Conservation (phyloP, 2,329 filamentous ascomycete genomes). For the Fusarium papillatum region DNA sequence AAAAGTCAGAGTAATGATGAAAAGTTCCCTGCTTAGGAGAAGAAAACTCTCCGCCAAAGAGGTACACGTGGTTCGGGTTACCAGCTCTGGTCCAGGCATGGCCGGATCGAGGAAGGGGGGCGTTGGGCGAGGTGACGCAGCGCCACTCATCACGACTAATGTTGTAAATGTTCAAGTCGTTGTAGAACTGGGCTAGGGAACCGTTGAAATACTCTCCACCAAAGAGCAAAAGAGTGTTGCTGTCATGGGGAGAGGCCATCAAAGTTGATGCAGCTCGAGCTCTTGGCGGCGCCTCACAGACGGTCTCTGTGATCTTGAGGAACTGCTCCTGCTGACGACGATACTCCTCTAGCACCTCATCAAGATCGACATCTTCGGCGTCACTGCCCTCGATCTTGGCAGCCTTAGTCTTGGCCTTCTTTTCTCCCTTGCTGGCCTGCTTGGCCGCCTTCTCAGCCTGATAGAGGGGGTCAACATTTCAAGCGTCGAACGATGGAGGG, state of each 20-base stretch:
- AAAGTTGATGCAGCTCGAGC: slow-evolving; percentile 86
- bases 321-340: slow-evolving; percentile 94
- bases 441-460: slow-evolving; percentile 78
- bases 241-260: slow-evolving; percentile 87
- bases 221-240: slow-evolving; percentile 90
- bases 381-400: slow-evolving; percentile 86
- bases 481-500: slow-evolving; percentile 30
- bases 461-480: slow-evolving; percentile 35
- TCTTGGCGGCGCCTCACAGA: slow-evolving; percentile 78
- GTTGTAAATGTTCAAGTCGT: slow-evolving; percentile 78
- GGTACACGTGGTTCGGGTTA: slow-evolving; percentile 86
- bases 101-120: slow-evolving; percentile 89
- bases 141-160: slow-evolving; percentile 93
- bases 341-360: slow-evolving; percentile 93
- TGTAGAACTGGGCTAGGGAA: slow-evolving; percentile 80
- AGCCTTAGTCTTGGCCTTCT: slow-evolving; percentile 80
- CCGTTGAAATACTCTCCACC: slow-evolving; percentile 98
- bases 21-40: slow-evolving; percentile 98
- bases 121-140: slow-evolving; percentile 90
- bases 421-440: slow-evolving; percentile 91
- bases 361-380: slow-evolving; percentile 92
- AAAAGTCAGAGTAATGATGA: slow-evolving; percentile 99
- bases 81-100: slow-evolving; percentile 95
- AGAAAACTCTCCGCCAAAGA: slow-evolving; percentile 97
- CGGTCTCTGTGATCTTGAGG: slow-evolving; percentile 89